phyloP scores from a whole-genome alignment of 1,139 yeast genomes.

The Blastobotrys illinoisensis region DNA sequence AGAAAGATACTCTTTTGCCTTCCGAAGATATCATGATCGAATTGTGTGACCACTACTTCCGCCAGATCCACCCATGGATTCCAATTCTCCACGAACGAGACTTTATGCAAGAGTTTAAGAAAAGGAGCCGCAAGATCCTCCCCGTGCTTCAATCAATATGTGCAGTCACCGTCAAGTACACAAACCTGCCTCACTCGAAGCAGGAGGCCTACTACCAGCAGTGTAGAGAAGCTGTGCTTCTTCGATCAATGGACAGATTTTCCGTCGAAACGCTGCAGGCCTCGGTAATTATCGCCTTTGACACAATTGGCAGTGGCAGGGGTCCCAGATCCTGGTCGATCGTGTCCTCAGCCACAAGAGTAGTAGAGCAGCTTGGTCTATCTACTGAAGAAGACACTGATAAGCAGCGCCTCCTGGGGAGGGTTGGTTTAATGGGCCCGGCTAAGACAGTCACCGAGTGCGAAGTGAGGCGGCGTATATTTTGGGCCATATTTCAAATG shows the following conservation, averaged over 20 bases:
- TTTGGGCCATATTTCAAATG: constrained; percentile 23
- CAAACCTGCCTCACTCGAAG: constrained; percentile 8
- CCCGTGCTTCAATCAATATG: constrained; percentile 19
- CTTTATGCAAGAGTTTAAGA: constrained; percentile 10
- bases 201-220: constrained; percentile 8
- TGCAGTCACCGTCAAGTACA: constrained; percentile 20
- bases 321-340: constrained; percentile 24
- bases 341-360: constrained; percentile 19
- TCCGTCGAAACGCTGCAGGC: constrained; percentile 25
- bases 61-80: constrained; percentile 20
- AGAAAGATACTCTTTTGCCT: constrained; percentile 3
- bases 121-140: constrained; percentile 1
- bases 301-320: constrained; percentile 22
- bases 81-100: constrained; percentile 17
- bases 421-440: constrained; percentile 9
- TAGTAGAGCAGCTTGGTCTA: constrained; percentile 21
- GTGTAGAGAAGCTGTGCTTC: constrained; percentile 18
- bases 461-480: constrained; percentile 19
- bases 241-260: constrained; percentile 20
- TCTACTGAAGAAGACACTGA: constrained; percentile 15
- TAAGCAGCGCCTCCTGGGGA: not conserved
- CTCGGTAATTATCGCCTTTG: constrained; percentile 22
- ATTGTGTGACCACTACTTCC: constrained; percentile 15
- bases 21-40: constrained; percentile 9
- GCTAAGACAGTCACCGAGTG: constrained; percentile 1